Evolutionary conservation across 257 asterid species (phyloP).

Genomic region (Handroanthus guayacan): DNA sequence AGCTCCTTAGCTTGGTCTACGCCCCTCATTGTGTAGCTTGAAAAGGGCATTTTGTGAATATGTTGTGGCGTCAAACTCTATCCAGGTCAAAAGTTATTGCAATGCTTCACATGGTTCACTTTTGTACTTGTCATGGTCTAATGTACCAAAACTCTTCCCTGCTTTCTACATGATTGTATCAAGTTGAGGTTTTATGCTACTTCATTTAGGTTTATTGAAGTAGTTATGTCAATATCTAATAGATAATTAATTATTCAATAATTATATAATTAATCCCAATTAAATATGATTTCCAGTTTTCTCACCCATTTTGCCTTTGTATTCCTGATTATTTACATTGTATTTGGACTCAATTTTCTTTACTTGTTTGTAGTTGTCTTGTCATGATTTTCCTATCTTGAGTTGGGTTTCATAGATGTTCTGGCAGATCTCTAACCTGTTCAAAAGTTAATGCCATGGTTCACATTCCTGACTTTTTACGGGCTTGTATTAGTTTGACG

Average conservation of each 20-base stretch:
- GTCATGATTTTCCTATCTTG: constrained; percentile 10
- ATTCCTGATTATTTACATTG: not conserved
- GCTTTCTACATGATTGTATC: not conserved
- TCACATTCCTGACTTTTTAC: not conserved
- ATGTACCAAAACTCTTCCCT: not conserved
- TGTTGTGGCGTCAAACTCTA: not conserved
- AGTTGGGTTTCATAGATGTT: not conserved
- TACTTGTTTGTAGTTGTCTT: constrained; percentile 7
- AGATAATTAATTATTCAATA: not conserved
- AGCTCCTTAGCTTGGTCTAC: not conserved
- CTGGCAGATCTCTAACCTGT: too few relatives aligned
- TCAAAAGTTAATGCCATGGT: too few relatives aligned
- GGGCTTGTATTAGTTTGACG: not conserved
- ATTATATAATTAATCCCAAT: constrained; percentile 22
- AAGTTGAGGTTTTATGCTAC: not conserved
- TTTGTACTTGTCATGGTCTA: constrained; percentile 18
- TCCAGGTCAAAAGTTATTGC: not conserved
- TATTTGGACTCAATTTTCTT: constrained; percentile 20
- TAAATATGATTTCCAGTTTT: constrained; percentile 20
- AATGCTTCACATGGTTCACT: constrained; percentile 9
- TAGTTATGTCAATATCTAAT: not conserved
- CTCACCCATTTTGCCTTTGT: not conserved
- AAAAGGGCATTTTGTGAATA: constrained; percentile 15
- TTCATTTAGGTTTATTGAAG: too few relatives aligned
- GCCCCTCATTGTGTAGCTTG: constrained; percentile 4